Conservation (phyloP, 306 rosid genomes). For the Dalbergia cultrata region DNA sequence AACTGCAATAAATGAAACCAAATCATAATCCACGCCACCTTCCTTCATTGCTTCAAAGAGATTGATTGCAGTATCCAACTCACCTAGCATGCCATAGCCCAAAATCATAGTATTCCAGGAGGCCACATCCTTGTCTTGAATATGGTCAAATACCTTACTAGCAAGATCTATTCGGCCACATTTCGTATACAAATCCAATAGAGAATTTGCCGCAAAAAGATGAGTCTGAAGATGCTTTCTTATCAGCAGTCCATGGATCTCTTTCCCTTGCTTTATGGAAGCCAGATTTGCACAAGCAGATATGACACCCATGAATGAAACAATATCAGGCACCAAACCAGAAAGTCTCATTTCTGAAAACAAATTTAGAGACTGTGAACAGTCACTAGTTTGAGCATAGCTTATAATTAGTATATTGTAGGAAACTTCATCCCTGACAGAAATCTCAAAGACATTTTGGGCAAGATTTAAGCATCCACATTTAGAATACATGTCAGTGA, state of each 20-base stretch:
- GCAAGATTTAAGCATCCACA: slow-evolving; percentile 70
- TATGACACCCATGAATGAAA: slow-evolving; percentile 81
- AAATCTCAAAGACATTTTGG: slow-evolving; percentile 72
- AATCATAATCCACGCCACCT: slow-evolving; percentile 68
- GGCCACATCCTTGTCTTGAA: slow-evolving; percentile 71
- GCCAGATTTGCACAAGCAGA: slow-evolving; percentile 88
- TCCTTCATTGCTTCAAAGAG: slow-evolving; percentile 78
- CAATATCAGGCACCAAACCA: slow-evolving; percentile 68
- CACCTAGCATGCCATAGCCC: slow-evolving; percentile 90
- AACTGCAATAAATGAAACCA: slow-evolving; percentile 86
- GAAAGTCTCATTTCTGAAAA: slow-evolving; percentile 73
- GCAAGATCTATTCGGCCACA: slow-evolving; percentile 83
- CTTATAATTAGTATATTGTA: slow-evolving; percentile 80
- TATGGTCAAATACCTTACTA: slow-evolving; percentile 68
- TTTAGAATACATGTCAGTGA: slow-evolving; percentile 87
- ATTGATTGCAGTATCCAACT: slow-evolving; percentile 69
- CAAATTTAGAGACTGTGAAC: slow-evolving; percentile 68
- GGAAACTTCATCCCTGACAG: slow-evolving; percentile 73
- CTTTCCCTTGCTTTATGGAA: slow-evolving; percentile 79
- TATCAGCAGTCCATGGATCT: slow-evolving; percentile 72
- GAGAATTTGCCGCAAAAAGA: slow-evolving; percentile 76
- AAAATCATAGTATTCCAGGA: slow-evolving; percentile 98
- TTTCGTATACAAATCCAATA: slow-evolving; percentile 85
- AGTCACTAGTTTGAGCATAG: slow-evolving; percentile 72
- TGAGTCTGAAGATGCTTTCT: slow-evolving; percentile 64